phyloP scores from a whole-genome alignment of 129 eudicot genomes.

The Pulicaria dysenterica region DNA sequence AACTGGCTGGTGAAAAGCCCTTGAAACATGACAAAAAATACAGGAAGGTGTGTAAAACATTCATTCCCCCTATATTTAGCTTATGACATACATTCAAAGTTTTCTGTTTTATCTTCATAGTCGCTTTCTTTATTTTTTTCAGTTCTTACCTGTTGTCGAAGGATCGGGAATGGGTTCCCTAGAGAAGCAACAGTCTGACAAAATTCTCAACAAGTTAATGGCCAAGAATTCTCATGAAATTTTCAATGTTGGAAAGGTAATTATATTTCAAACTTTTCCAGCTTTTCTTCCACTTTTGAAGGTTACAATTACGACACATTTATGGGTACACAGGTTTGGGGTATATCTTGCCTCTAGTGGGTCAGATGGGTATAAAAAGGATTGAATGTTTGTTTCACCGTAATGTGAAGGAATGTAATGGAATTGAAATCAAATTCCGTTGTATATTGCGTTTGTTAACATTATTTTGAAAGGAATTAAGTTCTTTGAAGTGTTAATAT shows the following conservation, averaged over 20 bases:
- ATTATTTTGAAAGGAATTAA: too few species aligned
- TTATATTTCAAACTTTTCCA: background rate
- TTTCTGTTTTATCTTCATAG: slow-evolving; percentile 4
- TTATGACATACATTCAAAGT: background rate
- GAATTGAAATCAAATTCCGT: too few species aligned
- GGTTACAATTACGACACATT: background rate
- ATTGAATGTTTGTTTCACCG: too few species aligned
- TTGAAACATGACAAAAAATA: slow-evolving; percentile 86
- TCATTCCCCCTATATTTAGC: background rate
- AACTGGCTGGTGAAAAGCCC: slow-evolving; percentile 87
- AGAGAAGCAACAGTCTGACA: slow-evolving; percentile 86
- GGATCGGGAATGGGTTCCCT: slow-evolving; percentile 86
- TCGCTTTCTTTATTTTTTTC: slow-evolving; percentile 22
- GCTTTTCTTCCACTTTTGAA: background rate
- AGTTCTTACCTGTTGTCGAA: slow-evolving; percentile 87
- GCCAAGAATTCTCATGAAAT: slow-evolving; percentile 73
- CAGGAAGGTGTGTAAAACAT: slow-evolving; percentile 65
- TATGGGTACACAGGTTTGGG: too few species aligned
- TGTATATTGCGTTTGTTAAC: too few species aligned
- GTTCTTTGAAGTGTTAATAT: too few species aligned
- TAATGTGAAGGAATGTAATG: too few species aligned
- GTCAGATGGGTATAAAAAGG: too few species aligned
- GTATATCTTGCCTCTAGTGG: too few species aligned
- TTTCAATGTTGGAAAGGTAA: slow-evolving; percentile 80
- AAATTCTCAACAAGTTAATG: slow-evolving; percentile 75